phyloP scores from a whole-genome alignment of 345 rosid species.

The Citrus mangshanensis region DNA sequence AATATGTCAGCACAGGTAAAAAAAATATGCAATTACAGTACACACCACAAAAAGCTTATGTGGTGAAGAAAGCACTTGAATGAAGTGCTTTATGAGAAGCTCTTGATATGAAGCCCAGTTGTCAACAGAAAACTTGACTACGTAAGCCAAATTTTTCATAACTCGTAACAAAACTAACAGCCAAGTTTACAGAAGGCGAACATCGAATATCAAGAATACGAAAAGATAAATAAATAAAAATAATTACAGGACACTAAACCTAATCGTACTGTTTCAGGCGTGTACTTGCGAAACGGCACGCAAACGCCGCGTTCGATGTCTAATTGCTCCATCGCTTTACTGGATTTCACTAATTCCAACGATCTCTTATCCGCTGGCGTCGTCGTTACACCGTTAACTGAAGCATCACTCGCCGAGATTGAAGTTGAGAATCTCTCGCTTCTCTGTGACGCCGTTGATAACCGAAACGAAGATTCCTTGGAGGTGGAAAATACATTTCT shows the following conservation, averaged over 20 bases:
- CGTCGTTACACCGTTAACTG: neutral
- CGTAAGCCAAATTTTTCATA: neutral
- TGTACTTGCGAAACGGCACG: slow-evolving; percentile 92
- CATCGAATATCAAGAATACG: neutral
- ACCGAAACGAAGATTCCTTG: neutral
- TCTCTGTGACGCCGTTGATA: neutral
- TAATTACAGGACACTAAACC: neutral
- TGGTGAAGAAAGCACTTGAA: neutral
- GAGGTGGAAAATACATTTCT: neutral
- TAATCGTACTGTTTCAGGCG: slow-evolving; percentile 82
- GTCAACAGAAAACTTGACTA: neutral
- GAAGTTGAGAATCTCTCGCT: neutral
- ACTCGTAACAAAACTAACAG: neutral
- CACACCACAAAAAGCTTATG: neutral
- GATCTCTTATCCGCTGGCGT: neutral
- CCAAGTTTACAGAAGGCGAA: neutral
- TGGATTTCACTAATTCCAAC: slow-evolving; percentile 30
- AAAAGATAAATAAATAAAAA: slow-evolving; percentile 5
- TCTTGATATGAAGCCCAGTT: neutral
- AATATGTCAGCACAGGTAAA: neutral
- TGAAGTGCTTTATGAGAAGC: neutral
- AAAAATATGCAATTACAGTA: too few species aligned
- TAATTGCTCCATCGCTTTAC: slow-evolving; percentile 74
- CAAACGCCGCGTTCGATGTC: slow-evolving; percentile 98
- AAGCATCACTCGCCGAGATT: neutral